Evolutionary conservation across 495 filamentous ascomycete genomes (phyloP).

Genomic region (Annulohypoxylon maeteangense): DNA sequence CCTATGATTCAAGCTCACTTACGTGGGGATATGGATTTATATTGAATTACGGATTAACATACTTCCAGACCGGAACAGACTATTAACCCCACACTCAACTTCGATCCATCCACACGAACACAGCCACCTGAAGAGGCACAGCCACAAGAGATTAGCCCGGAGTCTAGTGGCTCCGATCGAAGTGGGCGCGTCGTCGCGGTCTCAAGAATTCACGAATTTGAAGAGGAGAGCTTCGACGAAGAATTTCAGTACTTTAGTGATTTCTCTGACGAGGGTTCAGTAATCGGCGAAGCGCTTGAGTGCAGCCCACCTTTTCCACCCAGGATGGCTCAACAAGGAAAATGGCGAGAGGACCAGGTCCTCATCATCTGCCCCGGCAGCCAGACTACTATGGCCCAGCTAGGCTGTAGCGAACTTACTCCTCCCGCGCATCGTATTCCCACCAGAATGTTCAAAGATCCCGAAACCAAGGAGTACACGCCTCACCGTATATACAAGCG

Average conservation of each 20-base stretch:
- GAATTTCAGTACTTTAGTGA: too few species aligned
- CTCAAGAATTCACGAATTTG: background rate
- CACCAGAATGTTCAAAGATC: slow-evolving; percentile 92
- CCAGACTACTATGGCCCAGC: slow-evolving; percentile 90
- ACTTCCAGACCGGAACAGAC: background rate
- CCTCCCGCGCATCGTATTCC: slow-evolving; percentile 82
- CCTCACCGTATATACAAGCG: slow-evolving; percentile 82
- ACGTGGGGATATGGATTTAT: background rate
- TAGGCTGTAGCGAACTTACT: slow-evolving; percentile 91
- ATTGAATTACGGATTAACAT: background rate
- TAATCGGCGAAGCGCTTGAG: background rate
- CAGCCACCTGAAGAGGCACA: background rate
- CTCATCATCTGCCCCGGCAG: slow-evolving; percentile 93
- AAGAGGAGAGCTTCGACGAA: too few species aligned
- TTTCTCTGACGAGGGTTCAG: background rate
- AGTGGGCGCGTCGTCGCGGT: background rate
- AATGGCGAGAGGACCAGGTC: slow-evolving; percentile 65
- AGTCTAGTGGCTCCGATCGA: too few species aligned
- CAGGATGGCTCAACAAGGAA: slow-evolving; percentile 61
- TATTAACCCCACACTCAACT: background rate
- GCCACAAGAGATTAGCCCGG: background rate
- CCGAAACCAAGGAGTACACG: slow-evolving; percentile 81
- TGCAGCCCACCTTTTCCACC: background rate
- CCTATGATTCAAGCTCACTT: background rate
- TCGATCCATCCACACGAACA: background rate